phyloP scores from a whole-genome alignment of 805 yeast genomes.

The Wickerhamomyces queroliae region DNA sequence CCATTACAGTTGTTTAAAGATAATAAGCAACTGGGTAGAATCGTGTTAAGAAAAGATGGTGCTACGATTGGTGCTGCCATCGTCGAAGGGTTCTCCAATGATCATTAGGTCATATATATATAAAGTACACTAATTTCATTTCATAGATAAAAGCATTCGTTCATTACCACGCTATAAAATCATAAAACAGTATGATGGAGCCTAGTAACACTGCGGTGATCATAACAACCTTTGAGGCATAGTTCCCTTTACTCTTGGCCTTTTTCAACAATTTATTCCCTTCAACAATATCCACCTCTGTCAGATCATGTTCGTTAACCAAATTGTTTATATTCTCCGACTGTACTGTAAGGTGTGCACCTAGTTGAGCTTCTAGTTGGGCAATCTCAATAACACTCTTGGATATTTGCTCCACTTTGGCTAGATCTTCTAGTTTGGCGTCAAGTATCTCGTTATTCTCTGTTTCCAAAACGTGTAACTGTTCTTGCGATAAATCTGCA shows the following conservation, averaged over 20 bases:
- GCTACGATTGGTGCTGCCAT: constrained; percentile 99
- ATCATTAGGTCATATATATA: neutral
- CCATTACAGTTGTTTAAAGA: constrained; percentile 93
- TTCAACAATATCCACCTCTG: constrained; percentile 54
- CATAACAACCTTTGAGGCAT: constrained; percentile 52
- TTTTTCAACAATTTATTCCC: constrained; percentile 68
- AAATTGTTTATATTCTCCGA: constrained; percentile 61
- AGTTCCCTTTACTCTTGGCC: constrained; percentile 63
- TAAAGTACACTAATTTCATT: neutral
- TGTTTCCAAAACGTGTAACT: constrained; percentile 46
- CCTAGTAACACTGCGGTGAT: constrained; percentile 51
- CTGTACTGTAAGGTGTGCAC: constrained; percentile 68
- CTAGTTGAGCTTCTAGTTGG: constrained; percentile 66
- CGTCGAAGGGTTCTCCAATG: constrained; percentile 51
- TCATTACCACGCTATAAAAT: constrained; percentile 33
- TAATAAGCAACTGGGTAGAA: constrained; percentile 97
- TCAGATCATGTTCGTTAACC: constrained; percentile 60
- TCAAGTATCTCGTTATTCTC: constrained; percentile 55
- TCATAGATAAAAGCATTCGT: too few species aligned
- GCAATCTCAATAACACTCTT: constrained; percentile 67
- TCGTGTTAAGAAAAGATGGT: constrained; percentile 99
- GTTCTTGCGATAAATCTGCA: constrained; percentile 37
- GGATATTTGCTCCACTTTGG: constrained; percentile 55
- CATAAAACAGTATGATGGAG: constrained; percentile 47
- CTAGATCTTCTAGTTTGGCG: constrained; percentile 52